phyloP scores from a whole-genome alignment of 2,329 filamentous ascomycete genomes.

The Arthroderma uncinatum region DNA sequence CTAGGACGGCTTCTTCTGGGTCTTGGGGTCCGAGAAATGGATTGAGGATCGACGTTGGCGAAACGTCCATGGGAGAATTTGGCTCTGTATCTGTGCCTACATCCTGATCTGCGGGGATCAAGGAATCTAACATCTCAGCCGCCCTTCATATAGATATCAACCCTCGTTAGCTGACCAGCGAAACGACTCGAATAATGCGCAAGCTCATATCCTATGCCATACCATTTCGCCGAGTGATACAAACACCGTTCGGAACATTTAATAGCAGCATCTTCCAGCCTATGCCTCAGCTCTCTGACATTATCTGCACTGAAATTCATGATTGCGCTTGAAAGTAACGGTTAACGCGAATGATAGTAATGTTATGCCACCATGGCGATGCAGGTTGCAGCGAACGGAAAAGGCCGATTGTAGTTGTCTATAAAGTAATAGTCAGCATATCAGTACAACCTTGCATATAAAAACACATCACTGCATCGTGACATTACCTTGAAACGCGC shows the following conservation, averaged over 20 bases:
- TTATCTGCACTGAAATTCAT: slow-evolving; percentile 26
- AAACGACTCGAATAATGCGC: not conserved
- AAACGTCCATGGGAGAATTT: slow-evolving; percentile 49
- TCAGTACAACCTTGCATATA: not conserved
- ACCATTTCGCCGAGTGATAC: slow-evolving; percentile 97
- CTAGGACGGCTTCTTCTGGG: slow-evolving; percentile 60
- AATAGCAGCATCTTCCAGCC: slow-evolving; percentile 73
- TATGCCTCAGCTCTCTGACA: slow-evolving; percentile 52
- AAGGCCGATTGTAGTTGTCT: not conserved
- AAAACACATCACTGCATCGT: not conserved
- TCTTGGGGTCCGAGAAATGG: slow-evolving; percentile 48
- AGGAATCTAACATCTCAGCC: slow-evolving; percentile 80
- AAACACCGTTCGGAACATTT: slow-evolving; percentile 91
- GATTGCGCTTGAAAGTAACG: slow-evolving; percentile 12
- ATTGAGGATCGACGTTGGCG: slow-evolving; percentile 41
- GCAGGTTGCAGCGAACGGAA: not conserved
- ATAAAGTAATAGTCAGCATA: not conserved
- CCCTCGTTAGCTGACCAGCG: not conserved
- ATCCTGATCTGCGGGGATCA: slow-evolving; percentile 47
- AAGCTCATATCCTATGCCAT: slow-evolving; percentile 9
- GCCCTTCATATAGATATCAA: slow-evolving; percentile 49
- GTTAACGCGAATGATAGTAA: not conserved
- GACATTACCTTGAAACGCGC: not conserved
- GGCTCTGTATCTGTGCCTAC: slow-evolving; percentile 47
- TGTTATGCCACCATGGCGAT: not conserved